Conservation (phyloP, 139 green algal genomes). For the Ulvella scutata region DNA sequence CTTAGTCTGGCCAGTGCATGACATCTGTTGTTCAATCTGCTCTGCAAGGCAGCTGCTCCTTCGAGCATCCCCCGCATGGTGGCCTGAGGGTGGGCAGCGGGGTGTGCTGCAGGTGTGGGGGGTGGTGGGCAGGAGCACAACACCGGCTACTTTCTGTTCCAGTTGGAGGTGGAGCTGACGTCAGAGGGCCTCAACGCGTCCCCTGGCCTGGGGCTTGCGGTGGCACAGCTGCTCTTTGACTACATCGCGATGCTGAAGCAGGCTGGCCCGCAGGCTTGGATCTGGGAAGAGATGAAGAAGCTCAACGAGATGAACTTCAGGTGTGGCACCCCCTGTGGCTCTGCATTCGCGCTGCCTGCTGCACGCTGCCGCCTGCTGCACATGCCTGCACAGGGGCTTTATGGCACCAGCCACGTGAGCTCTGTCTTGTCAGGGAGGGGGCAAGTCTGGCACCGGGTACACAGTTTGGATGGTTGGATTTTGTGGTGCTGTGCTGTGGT, state of each 20-base stretch:
- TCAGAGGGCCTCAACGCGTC: conserved; percentile 57
- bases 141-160: conserved; percentile 57
- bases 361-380: background rate
- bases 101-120: background rate
- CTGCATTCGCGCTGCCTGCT: conserved; percentile 10
- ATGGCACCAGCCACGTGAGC: background rate
- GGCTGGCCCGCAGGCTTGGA: conserved; percentile 55
- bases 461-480: too few relatives aligned
- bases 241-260: conserved; percentile 68
- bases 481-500: too few relatives aligned
- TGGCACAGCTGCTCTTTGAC: conserved; percentile 54
- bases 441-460: too few relatives aligned
- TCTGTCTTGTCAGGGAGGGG: background rate
- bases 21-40: too few relatives aligned
- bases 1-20: too few relatives aligned
- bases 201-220: conserved; percentile 47
- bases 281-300: conserved; percentile 64
- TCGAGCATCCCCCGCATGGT: too few relatives aligned
- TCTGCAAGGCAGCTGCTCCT: too few relatives aligned
- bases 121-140: conserved; percentile 27
- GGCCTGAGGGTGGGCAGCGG: too few relatives aligned
- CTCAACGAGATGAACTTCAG: conserved; percentile 58
- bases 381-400: background rate
- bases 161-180: conserved; percentile 49
- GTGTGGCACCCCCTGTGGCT: conserved; percentile 12